Percentiles rank a stretch among this genome's conserved stretches.
Evolutionary conservation across 2,329 filamentous ascomycete species (phyloP).

Genomic region (Trichoderma arundinaceum): DNA sequence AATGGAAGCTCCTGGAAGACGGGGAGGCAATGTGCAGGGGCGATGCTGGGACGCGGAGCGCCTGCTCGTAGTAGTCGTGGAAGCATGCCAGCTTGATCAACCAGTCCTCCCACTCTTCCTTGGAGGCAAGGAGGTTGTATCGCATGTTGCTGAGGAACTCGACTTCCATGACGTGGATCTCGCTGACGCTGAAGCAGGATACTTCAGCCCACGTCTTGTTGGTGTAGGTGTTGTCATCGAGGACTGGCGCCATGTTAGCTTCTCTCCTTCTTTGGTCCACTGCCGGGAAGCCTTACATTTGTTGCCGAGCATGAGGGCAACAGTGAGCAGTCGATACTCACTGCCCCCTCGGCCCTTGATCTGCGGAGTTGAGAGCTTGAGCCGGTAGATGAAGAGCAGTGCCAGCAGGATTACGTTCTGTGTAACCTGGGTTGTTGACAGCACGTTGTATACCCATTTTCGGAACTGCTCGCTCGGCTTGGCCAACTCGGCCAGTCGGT

Average conservation of each 20-base stretch:
- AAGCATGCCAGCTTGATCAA: constrained; percentile 82
- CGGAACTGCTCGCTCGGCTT: constrained; percentile 79
- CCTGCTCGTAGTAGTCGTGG: constrained; percentile 79
- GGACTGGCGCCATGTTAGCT: constrained; percentile 57
- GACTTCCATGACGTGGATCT: constrained; percentile 99
- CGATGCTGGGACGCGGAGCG: constrained; percentile 55
- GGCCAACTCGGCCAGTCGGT: constrained; percentile 71
- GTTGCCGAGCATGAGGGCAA: constrained; percentile 96
- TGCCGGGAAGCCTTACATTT: constrained; percentile 68
- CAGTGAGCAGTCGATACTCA: constrained; percentile 89
- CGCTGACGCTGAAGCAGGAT: constrained; percentile 87
- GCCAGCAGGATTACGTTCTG: constrained; percentile 93
- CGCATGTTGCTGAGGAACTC: constrained; percentile 99
- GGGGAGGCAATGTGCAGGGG: constrained; percentile 44
- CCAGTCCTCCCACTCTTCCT: constrained; percentile 87
- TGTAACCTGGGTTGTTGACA: constrained; percentile 93
- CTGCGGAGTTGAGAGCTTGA: constrained; percentile 87
- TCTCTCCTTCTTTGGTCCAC: neutral
- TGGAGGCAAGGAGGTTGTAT: constrained; percentile 87
- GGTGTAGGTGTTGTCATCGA: constrained; percentile 98
- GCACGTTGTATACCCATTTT: constrained; percentile 90
- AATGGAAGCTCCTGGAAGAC: constrained; percentile 47
- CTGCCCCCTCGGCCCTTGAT: constrained; percentile 93
- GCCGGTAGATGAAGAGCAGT: constrained; percentile 86
- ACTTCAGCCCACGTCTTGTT: constrained; percentile 99